Evolutionary conservation across 768 basidiomycete species (phyloP), one percentile per base, ranked within the genome.

Genomic region (Leucocoprinus sp.): DNA sequence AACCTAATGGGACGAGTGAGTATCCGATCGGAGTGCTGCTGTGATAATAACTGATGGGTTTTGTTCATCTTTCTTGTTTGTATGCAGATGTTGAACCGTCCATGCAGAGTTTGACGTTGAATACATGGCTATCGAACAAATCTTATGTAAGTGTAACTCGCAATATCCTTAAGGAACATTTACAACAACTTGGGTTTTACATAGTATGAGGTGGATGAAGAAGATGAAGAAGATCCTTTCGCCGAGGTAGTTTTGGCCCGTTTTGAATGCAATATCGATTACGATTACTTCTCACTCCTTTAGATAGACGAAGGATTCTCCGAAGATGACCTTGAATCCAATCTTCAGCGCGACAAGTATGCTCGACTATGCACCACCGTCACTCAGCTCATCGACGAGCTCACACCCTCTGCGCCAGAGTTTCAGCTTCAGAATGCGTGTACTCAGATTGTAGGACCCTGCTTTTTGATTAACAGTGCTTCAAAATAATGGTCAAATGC

Each of bases 141-240:
- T 92, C 93, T 8, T 96, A 92, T 90, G 87, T 87, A 58, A 28
- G 70, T 29, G 40, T 8, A 14, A 9, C 14, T 39, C 37, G 21
- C 22, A 11, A n/a, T 23, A 1, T 41, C 12, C 31, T 31, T 31
- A 8, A 31, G 2, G 2, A 2, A 4, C 4, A 17, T 27, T 9
- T 6, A 26, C 15, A 26, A 26, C 9, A 15, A 18, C 2, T 24
- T 39, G 38, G 31, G 3, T 11, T 26, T 34, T n/a, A n/a, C 40
- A n/a, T 50, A 86, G 82, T 64, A 85, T 43, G 83, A 83, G 7
- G 90, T 90, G 35, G 88, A 86, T 23, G 77, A 86, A 26, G 79
- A 78, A 2, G 92, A 95, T 47, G 93, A 95, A 42, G 89, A 92
- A 43, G 93, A 99, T 68, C 95, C 96, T 1, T 99, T 99, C 55